Evolutionary conservation across 2,329 filamentous ascomycete genomes (phyloP).

Genomic region (Ophiostoma piceae): DNA sequence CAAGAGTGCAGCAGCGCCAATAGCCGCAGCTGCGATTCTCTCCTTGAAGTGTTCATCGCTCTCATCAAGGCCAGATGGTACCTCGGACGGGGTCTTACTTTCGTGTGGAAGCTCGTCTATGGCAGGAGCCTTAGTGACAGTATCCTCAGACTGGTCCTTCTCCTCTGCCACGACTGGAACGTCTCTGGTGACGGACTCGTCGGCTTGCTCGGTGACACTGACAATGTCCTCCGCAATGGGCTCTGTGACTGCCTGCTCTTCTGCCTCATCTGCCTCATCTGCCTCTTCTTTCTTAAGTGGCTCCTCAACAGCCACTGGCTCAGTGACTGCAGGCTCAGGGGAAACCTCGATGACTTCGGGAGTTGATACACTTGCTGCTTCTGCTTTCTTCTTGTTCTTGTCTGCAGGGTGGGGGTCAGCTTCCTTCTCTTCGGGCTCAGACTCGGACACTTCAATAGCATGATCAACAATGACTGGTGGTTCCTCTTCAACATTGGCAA

Average conservation of each 20-base stretch:
- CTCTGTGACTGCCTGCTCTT: not conserved
- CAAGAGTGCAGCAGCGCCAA: constrained; percentile 23
- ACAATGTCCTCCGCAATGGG: not conserved
- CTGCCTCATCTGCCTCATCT: not conserved
- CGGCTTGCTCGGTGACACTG: not conserved
- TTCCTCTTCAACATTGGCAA: not conserved
- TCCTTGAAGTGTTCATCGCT: constrained; percentile 14
- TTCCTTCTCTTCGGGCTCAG: not conserved
- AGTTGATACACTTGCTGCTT: not conserved
- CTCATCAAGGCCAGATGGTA: not conserved
- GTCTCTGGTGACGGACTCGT: not conserved
- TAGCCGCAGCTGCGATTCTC: constrained; percentile 17
- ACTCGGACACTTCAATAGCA: not conserved
- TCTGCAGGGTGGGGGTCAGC: constrained; percentile 6
- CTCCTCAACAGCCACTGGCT: not conserved
- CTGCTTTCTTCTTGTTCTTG: not conserved
- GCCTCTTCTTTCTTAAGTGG: not conserved
- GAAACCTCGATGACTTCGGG: not conserved
- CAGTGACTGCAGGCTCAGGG: not conserved
- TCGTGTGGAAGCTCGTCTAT: not conserved
- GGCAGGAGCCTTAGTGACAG: not conserved
- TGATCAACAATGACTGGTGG: constrained; percentile 1
- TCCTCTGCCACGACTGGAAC: not conserved
- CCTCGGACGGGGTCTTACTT: not conserved
- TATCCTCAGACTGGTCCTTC: not conserved